These are phyloP conservation scores for Fonsecaea multimorphosa DNA, from an alignment of 2,329 filamentous ascomycete species.

Conservation along the genomic window DNA sequence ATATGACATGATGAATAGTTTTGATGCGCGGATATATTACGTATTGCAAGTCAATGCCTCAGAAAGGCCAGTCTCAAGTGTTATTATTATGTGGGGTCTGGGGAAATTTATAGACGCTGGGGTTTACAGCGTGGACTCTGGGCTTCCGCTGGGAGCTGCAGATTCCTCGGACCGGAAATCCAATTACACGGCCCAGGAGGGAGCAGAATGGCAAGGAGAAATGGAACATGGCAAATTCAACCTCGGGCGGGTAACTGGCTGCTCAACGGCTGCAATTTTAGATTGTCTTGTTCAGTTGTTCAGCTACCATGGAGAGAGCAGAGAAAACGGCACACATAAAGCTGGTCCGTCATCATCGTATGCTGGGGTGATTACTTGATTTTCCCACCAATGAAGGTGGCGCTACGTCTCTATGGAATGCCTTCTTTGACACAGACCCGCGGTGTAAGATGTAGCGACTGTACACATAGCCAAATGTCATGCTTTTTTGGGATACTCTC, in stretches of 20 bases:
- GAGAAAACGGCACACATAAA: not conserved
- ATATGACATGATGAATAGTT: not conserved
- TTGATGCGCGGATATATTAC: not conserved
- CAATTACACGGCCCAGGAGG: not conserved
- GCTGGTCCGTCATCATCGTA: not conserved
- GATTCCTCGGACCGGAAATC: not conserved
- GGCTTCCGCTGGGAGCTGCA: not conserved
- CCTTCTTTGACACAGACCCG: no score
- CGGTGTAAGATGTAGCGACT: not conserved
- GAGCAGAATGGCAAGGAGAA: not conserved
- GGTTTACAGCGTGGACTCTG: not conserved
- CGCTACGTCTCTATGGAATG: no score
- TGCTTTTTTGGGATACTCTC: constrained; percentile 12
- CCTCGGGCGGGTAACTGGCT: not conserved
- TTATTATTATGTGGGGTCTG: not conserved
- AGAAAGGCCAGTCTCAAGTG: not conserved
- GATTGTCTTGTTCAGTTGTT: not conserved
- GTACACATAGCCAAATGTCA: not conserved
- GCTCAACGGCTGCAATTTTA: not conserved
- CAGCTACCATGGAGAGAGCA: not conserved
- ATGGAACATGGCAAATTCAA: not conserved
- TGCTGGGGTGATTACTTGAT: not conserved
- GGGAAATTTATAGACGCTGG: not conserved
- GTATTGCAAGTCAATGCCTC: not conserved
- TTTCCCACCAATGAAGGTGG: not conserved